phyloP scores from a whole-genome alignment of 73 alveolate genomes.

The Paramecium octaurelia region DNA sequence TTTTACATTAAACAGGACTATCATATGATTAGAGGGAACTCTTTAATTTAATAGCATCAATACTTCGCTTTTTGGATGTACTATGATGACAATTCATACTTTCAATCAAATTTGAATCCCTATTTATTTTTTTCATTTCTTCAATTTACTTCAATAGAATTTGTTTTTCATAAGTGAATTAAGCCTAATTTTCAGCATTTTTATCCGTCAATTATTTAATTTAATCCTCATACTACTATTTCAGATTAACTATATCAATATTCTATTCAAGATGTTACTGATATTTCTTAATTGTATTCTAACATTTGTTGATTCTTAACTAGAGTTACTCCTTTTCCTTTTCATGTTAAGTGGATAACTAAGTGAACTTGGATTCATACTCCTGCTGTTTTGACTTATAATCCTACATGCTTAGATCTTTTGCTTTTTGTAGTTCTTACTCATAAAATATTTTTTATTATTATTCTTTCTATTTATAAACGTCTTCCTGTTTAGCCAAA shows the following conservation, averaged over 20 bases:
- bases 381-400: background rate
- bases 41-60: background rate
- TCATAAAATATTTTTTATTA: background rate
- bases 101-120: background rate
- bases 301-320: background rate
- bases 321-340: slow-evolving; percentile 6
- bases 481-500: background rate
- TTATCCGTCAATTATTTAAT: background rate
- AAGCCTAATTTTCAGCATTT: background rate
- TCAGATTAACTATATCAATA: background rate
- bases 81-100: background rate
- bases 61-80: slow-evolving; percentile 16
- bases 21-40: slow-evolving; percentile 19
- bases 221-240: slow-evolving; percentile 15
- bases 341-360: background rate
- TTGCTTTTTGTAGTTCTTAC: background rate
- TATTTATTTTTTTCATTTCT: background rate
- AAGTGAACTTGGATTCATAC: background rate
- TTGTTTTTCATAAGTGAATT: background rate
- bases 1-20: slow-evolving; percentile 45
- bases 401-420: background rate
- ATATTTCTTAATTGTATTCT: slow-evolving; percentile 22
- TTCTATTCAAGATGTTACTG: background rate
- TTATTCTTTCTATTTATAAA: background rate
- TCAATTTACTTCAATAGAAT: background rate